Conservation (phyloP, 2,329 filamentous ascomycete genomes). For the Neospermospora avenae region DNA sequence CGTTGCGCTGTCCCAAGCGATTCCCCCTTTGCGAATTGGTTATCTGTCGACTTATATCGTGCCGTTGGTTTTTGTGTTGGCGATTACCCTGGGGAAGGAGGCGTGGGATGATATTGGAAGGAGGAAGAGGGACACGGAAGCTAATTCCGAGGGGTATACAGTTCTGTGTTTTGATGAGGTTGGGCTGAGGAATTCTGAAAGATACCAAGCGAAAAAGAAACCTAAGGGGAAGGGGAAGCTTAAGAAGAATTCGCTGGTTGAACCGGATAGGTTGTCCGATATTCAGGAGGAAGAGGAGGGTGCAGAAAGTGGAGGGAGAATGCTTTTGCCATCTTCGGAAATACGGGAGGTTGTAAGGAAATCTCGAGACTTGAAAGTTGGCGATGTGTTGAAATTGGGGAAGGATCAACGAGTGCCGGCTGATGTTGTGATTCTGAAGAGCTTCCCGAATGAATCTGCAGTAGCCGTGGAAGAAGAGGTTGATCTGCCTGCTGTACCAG, state of each 20-base stretch:
- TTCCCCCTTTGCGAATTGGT: slow-evolving; percentile 85
- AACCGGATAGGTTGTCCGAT: slow-evolving; percentile 53
- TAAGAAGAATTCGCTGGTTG: slow-evolving; percentile 35
- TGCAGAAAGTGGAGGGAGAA: slow-evolving; percentile 42
- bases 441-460: slow-evolving; percentile 57
- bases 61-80: slow-evolving; percentile 84
- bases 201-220: slow-evolving; percentile 40
- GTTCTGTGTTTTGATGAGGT: slow-evolving; percentile 70
- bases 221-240: slow-evolving; percentile 47
- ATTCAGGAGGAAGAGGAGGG: slow-evolving; percentile 67
- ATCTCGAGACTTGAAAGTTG: slow-evolving; percentile 85
- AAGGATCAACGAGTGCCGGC: slow-evolving; percentile 94
- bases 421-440: slow-evolving; percentile 91
- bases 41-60: slow-evolving; percentile 94
- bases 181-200: slow-evolving; percentile 34
- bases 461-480: slow-evolving; percentile 20
- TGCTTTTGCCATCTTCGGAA: slow-evolving; percentile 44
- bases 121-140: slow-evolving; percentile 83
- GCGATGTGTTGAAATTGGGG: slow-evolving; percentile 87
- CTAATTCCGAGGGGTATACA: slow-evolving; percentile 86
- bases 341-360: slow-evolving; percentile 71
- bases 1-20: slow-evolving; percentile 89
- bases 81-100: slow-evolving; percentile 93
- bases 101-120: slow-evolving; percentile 89
- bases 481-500: slow-evolving; percentile 6